Evolutionary conservation across 164 flowering plant species (phyloP).

Genomic region (Paratinospora sagittata): DNA sequence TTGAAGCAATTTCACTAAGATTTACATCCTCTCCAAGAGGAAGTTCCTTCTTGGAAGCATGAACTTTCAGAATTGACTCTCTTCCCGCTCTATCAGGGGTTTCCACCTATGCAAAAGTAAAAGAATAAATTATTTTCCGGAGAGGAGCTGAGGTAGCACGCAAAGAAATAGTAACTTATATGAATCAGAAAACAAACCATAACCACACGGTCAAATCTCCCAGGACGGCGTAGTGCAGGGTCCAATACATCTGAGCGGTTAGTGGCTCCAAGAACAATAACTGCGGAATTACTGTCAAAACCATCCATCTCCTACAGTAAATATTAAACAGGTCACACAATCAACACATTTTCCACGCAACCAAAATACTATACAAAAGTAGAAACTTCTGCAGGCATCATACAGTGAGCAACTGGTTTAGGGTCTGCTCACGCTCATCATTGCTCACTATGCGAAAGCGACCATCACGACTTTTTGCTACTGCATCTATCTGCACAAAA

Average conservation of each 20-base stretch:
- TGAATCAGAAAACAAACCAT: constrained; percentile 39
- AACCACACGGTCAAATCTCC: constrained; percentile 98
- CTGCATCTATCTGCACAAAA: constrained; percentile 85
- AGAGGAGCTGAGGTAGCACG: neutral
- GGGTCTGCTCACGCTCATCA: constrained; percentile 95
- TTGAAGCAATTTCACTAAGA: constrained; percentile 74
- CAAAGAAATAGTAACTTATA: neutral
- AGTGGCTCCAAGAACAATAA: constrained; percentile 97
- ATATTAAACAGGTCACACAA: constrained; percentile 11
- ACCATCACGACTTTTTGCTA: constrained; percentile 98
- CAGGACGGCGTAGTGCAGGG: constrained; percentile 97
- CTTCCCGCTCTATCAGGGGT: constrained; percentile 91
- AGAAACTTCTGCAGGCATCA: constrained; percentile 15
- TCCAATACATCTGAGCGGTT: constrained; percentile 94
- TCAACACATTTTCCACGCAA: neutral
- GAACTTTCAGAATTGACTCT: constrained; percentile 88
- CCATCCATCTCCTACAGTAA: constrained; percentile 97
- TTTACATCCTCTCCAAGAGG: constrained; percentile 73
- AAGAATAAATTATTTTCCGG: neutral
- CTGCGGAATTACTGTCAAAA: constrained; percentile 93
- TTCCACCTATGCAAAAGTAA: constrained; percentile 59
- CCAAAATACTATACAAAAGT: constrained; percentile 5
- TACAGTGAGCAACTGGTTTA: constrained; percentile 95
- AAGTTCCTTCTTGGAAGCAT: constrained; percentile 85
- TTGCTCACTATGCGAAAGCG: constrained; percentile 84